Evolutionary conservation across 164 flowering plant species (phyloP).

Genomic region (Kingdonia uniflora): DNA sequence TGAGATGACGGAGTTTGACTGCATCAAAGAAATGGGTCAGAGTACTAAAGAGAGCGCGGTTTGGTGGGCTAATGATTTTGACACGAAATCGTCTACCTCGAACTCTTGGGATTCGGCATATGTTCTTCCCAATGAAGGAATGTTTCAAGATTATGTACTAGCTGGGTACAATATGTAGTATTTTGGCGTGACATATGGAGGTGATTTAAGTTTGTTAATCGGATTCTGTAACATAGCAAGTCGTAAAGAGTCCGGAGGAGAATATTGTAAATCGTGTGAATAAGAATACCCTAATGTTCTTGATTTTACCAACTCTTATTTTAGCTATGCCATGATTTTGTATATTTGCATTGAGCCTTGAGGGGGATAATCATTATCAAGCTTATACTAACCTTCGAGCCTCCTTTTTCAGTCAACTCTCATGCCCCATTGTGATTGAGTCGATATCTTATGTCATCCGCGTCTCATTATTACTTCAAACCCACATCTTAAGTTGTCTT

Average conservation of each 20-base stretch:
- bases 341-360: too few species aligned
- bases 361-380: too few species aligned
- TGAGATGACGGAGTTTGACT: constrained; percentile 32
- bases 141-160: constrained; percentile 47
- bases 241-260: constrained; percentile 5
- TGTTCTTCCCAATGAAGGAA: constrained; percentile 23
- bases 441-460: too few species aligned
- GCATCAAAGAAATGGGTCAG: constrained; percentile 32
- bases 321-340: not conserved
- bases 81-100: constrained; percentile 41
- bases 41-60: constrained; percentile 24
- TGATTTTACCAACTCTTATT: not conserved
- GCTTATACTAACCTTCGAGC: too few species aligned
- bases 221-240: not conserved
- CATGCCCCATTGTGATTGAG: too few species aligned
- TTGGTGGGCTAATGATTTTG: constrained; percentile 54
- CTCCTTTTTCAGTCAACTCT: too few species aligned
- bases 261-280: constrained; percentile 20
- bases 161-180: constrained; percentile 27
- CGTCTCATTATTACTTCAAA: too few species aligned
- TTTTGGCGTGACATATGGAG: too few species aligned
- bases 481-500: too few species aligned
- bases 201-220: constrained; percentile 4
- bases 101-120: constrained; percentile 55
- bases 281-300: constrained; percentile 10